phyloP scores from a whole-genome alignment of 306 rosid genomes.

The Dryas octopetala region DNA sequence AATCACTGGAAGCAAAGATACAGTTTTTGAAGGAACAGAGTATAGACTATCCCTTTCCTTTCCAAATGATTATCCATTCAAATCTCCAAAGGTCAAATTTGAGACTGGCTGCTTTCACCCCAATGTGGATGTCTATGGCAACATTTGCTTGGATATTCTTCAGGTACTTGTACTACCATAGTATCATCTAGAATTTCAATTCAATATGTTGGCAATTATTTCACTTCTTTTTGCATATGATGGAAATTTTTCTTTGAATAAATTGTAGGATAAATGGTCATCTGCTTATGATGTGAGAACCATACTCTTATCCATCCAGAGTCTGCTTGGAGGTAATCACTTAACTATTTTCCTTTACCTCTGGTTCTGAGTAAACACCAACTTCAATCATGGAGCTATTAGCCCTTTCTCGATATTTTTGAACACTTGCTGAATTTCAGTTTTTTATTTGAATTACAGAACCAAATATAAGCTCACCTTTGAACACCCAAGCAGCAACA shows the following conservation, averaged over 20 bases:
- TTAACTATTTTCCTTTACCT: too few species aligned
- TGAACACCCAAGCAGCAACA: constrained; percentile 91
- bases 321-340: constrained; percentile 80
- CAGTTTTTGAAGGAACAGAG: constrained; percentile 87
- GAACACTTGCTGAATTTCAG: background rate
- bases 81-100: constrained; percentile 92
- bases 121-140: constrained; percentile 78
- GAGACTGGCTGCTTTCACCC: constrained; percentile 89
- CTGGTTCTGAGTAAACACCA: too few species aligned
- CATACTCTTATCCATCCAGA: constrained; percentile 70
- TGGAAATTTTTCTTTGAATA: background rate
- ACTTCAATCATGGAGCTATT: background rate
- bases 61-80: constrained; percentile 90
- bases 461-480: constrained; percentile 88
- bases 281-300: constrained; percentile 88
- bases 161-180: constrained; percentile 51
- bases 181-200: background rate
- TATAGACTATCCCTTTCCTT: constrained; percentile 76
- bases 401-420: background rate
- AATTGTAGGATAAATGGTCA: constrained; percentile 74
- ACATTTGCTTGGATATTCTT: constrained; percentile 96
- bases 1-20: constrained; percentile 86
- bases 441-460: constrained; percentile 37
- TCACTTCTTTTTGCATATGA: background rate
- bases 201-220: background rate